Conservation (phyloP, 768 basidiomycete species). For the Hericium rajendrae region DNA sequence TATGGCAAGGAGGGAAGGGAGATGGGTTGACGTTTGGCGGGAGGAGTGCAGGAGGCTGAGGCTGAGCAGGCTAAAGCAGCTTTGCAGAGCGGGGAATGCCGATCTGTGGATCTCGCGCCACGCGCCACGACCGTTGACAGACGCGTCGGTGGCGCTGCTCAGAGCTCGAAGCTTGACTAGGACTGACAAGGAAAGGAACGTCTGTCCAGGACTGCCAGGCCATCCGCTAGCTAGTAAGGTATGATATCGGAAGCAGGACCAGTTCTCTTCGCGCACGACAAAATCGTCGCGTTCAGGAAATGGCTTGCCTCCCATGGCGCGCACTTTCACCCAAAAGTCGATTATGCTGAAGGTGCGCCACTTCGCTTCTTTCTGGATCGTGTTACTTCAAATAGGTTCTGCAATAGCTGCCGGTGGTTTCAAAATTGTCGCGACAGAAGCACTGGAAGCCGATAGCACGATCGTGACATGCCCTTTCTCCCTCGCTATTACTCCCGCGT, state of each 20-base stretch:
- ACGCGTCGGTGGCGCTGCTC: no score
- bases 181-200: no score
- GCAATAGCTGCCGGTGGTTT: conserved; percentile 26
- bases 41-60: no score
- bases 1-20: no score
- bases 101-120: no score
- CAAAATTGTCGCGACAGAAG: conserved; percentile 37
- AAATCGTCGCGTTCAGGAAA: conserved; percentile 26
- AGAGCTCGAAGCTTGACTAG: no score
- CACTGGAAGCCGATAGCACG: conserved; percentile 39
- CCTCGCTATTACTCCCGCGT: conserved; percentile 50
- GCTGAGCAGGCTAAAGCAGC: no score
- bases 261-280: conserved; percentile 7
- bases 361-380: conserved; percentile 6
- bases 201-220: no score
- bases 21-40: no score
- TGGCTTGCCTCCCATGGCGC: conserved; percentile 47
- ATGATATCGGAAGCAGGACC: not conserved
- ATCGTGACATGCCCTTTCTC: conserved; percentile 62
- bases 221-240: no score
- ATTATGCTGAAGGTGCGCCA: conserved; percentile 37
- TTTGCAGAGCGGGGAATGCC: no score
- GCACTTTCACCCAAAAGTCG: conserved; percentile 36
- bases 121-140: no score
- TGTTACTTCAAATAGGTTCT: not conserved